These are phyloP conservation scores for Syzygium jambos DNA, from an alignment of 345 rosid genomes.

Conservation along the genomic window DNA sequence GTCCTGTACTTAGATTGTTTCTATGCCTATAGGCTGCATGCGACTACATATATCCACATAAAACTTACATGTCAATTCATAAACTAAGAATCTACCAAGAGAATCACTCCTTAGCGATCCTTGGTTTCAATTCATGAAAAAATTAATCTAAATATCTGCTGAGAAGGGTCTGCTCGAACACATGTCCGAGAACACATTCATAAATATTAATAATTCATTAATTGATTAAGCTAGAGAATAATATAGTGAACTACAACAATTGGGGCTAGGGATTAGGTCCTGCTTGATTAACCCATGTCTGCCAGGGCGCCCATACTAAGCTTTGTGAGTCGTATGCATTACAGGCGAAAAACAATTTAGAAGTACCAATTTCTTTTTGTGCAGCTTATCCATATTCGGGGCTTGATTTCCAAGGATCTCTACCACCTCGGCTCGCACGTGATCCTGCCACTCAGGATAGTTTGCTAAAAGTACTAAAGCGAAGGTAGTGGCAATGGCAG, in stretches of 20 bases:
- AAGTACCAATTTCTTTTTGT: constrained; percentile 13
- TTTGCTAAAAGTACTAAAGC: constrained; percentile 15
- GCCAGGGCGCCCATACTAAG: background rate
- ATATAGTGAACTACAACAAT: background rate
- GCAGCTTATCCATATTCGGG: constrained; percentile 10
- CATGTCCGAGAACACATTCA: no score
- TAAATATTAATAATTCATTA: background rate
- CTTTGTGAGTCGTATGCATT: background rate
- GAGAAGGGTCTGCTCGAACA: background rate
- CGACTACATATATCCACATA: background rate
- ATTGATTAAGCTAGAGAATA: background rate
- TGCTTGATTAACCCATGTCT: background rate
- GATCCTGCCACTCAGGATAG: constrained; percentile 13
- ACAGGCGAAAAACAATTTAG: background rate
- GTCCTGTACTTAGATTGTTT: background rate
- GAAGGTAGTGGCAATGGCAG: background rate
- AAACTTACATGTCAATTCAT: background rate
- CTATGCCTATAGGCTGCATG: background rate
- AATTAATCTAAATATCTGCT: background rate
- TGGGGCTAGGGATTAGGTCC: background rate
- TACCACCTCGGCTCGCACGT: constrained; percentile 5
- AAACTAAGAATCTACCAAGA: background rate
- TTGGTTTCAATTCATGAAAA: background rate
- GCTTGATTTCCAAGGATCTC: constrained; percentile 8
- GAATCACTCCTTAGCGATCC: background rate